These are phyloP conservation scores for Trametopsis cervina DNA, from an alignment of 768 basidiomycete species.

Conservation along the genomic window DNA sequence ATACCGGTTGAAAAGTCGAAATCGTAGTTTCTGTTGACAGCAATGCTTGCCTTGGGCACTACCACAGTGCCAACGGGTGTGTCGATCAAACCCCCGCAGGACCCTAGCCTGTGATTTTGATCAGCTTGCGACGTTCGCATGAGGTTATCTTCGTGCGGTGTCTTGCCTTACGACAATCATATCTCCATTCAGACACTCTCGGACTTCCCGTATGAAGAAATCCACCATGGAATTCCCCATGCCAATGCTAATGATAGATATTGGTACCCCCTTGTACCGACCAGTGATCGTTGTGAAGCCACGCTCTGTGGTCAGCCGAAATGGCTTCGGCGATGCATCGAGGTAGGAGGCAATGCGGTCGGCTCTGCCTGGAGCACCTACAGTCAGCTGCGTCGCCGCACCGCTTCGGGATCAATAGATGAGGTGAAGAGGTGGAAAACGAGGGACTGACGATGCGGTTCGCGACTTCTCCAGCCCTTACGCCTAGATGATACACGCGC, in stretches of 20 bases:
- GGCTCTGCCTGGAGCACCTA: slow-evolving; percentile 68
- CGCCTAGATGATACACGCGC: slow-evolving; percentile 75
- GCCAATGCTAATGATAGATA: slow-evolving; percentile 74
- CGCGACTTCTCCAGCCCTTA: slow-evolving; percentile 70
- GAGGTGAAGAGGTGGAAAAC: not conserved
- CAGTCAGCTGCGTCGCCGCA: slow-evolving; percentile 47
- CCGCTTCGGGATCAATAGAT: not conserved
- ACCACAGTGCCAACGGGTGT: slow-evolving; percentile 73
- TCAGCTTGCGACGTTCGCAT: no score
- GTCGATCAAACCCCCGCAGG: slow-evolving; percentile 66
- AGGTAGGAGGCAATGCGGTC: slow-evolving; percentile 49
- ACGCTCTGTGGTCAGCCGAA: slow-evolving; percentile 62
- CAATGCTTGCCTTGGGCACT: slow-evolving; percentile 60
- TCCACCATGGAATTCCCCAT: slow-evolving; percentile 83
- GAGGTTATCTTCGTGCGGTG: no score
- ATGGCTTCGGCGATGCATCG: slow-evolving; percentile 51
- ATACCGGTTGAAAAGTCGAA: slow-evolving; percentile 56
- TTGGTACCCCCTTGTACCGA: slow-evolving; percentile 41
- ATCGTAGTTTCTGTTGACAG: slow-evolving; percentile 69
- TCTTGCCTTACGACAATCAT: slow-evolving; percentile 44
- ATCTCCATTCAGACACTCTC: slow-evolving; percentile 65
- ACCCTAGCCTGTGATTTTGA: slow-evolving; percentile 82
- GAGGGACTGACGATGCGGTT: slow-evolving; percentile 58
- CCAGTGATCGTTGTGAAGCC: slow-evolving; percentile 52
- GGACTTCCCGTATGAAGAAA: slow-evolving; percentile 76